phyloP scores from a whole-genome alignment of 2,329 filamentous ascomycete species.

The Chrysosporium queenslandicum region DNA sequence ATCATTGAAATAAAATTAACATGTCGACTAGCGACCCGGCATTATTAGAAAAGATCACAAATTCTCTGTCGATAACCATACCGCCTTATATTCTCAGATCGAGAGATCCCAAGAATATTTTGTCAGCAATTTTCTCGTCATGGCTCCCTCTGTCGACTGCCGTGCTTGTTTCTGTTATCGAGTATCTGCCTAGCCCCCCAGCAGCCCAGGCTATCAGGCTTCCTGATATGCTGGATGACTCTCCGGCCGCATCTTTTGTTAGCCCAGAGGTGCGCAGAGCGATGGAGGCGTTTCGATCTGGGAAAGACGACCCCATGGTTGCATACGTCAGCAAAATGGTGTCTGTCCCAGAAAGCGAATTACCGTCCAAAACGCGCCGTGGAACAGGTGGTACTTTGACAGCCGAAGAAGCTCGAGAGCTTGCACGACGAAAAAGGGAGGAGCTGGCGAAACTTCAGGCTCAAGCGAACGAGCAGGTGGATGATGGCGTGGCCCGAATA shows the following conservation, averaged over 20 bases:
- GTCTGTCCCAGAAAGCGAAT: slow-evolving; percentile 81
- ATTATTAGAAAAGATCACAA: slow-evolving; percentile 87
- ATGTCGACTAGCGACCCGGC: slow-evolving; percentile 53
- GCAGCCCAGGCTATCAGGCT: slow-evolving; percentile 70
- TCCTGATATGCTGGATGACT: slow-evolving; percentile 65
- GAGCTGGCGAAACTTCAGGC: slow-evolving; percentile 75
- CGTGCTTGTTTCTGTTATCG: slow-evolving; percentile 83
- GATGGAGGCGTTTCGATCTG: slow-evolving; percentile 68
- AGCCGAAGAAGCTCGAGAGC: slow-evolving; percentile 78
- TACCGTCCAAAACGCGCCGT: slow-evolving; percentile 70
- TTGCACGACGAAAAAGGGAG: slow-evolving; percentile 78
- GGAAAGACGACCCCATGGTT: slow-evolving; percentile 64
- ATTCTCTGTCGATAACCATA: slow-evolving; percentile 74
- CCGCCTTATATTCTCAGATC: slow-evolving; percentile 76
- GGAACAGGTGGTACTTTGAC: slow-evolving; percentile 58
- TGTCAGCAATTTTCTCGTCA: slow-evolving; percentile 74
- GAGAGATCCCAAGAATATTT: slow-evolving; percentile 68
- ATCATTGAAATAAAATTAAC: slow-evolving; percentile 26
- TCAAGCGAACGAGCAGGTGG: slow-evolving; percentile 37
- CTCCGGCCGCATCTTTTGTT: slow-evolving; percentile 65
- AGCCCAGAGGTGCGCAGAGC: slow-evolving; percentile 62
- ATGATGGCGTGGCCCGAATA: slow-evolving; percentile 46
- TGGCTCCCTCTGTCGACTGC: slow-evolving; percentile 94
- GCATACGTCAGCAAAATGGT: slow-evolving; percentile 99
- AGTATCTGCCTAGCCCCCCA: slow-evolving; percentile 77